Evolutionary conservation across 768 basidiomycete species (phyloP), one percentile per base, ranked within the genome.

Genomic region (Rhodotorula toruloides): DNA sequence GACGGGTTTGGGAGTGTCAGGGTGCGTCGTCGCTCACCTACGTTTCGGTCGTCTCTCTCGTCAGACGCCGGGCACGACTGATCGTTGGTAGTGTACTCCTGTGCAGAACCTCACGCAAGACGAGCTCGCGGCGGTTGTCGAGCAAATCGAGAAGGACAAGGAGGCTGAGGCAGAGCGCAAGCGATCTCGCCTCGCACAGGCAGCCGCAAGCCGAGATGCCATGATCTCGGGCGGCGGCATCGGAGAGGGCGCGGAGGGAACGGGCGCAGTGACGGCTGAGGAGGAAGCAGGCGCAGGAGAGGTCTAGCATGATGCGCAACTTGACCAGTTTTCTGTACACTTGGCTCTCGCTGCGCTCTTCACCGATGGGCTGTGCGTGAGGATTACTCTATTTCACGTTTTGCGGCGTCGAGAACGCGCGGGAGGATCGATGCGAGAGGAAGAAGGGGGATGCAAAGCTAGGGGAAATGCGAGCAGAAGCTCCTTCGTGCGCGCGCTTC

Each of bases 151-250:
- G 78, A 84, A 86, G 70, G 96, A 99, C 81, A 99, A 98, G 81
- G 96, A 98, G 80, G 73, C 83, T 85, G 96, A 98, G 83, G 92
- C 92, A 52, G 96, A 98, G 78, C 83, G 89, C 78, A 98, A 97
- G 80, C 85, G 91, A 59, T 87, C 87, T 65, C 80, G 94, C 74
- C 77, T 94, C 67, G 93, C 92, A 36, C 91, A 90, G 3, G 93
- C 92, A 21, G 90, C 91, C 17, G 90, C 90, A 53, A 87, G 87
- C 7, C 89, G 93, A 73, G 90, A 90, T 54, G 89, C 89, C 31
- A 93, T 94, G 91, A 48, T 71, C 11, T 27, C 63, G 2, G 69
- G 68, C 7, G 32, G 61, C 3, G 65, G 50, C 19, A 34, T 7
- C 10, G 32, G 19, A 17, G 39, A 48, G 5, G n/a, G 39, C 29